These are phyloP conservation scores for Mortierella alpina DNA, from an alignment of 192 early-diverging fungal genomes.

Conservation along the genomic window DNA sequence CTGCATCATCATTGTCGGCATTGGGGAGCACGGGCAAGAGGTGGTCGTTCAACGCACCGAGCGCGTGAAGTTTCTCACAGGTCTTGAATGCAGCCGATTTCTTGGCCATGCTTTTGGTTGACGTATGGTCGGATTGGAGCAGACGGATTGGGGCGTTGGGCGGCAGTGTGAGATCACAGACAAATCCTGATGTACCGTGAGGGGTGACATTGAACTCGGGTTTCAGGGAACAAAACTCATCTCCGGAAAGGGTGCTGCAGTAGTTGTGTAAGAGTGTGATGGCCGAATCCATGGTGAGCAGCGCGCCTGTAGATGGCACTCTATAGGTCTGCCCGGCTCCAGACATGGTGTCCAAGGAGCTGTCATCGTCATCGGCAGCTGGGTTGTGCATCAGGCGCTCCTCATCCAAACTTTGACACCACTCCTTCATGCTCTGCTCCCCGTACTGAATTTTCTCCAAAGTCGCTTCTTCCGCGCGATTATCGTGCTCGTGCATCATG, in stretches of 20 bases:
- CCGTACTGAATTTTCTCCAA: conserved; percentile 50
- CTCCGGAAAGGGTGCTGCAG: conserved; percentile 76
- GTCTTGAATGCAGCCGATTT: conserved; percentile 76
- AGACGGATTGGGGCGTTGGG: conserved; percentile 70
- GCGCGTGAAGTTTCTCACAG: conserved; percentile 74
- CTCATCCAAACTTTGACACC: conserved; percentile 62
- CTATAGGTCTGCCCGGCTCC: conserved; percentile 59
- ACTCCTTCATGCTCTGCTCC: conserved; percentile 73
- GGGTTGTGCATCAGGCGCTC: conserved; percentile 46
- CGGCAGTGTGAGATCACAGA: conserved; percentile 68
- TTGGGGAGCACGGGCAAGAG: conserved; percentile 66
- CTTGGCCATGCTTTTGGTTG: conserved; percentile 73
- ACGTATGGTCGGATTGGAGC: conserved; percentile 61
- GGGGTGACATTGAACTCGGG: conserved; percentile 64
- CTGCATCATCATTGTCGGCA: conserved; percentile 16
- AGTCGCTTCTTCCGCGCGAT: conserved; percentile 50
- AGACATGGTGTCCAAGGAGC: conserved; percentile 1
- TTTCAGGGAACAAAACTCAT: conserved; percentile 62
- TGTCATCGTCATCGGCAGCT: conserved; percentile 9
- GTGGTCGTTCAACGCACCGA: conserved; percentile 78
- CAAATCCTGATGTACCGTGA: conserved; percentile 39
- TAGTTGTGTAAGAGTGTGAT: conserved; percentile 75
- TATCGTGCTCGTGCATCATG: conserved; percentile 71
- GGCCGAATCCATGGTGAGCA: conserved; percentile 76
- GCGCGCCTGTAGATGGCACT: conserved; percentile 74